Conservation (phyloP, 805 yeast genomes). For the Metschnikowia hibisci region DNA sequence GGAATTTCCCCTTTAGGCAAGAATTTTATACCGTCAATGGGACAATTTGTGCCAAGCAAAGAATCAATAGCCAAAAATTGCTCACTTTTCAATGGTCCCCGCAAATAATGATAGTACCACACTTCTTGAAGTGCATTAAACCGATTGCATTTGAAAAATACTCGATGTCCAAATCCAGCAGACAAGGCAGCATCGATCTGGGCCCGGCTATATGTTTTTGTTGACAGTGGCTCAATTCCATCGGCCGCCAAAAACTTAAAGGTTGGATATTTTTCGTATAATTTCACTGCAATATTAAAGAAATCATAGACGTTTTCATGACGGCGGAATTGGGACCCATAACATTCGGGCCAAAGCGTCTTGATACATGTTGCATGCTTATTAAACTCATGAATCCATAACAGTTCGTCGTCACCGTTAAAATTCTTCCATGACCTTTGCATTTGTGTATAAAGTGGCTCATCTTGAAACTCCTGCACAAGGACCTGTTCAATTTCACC, state of each 20-base stretch:
- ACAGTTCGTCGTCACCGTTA: slow-evolving; percentile 29
- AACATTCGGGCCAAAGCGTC: slow-evolving; percentile 36
- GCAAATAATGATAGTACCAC: slow-evolving; percentile 26
- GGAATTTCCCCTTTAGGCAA: slow-evolving; percentile 56
- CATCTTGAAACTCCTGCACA: slow-evolving; percentile 24
- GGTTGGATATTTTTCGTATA: slow-evolving; percentile 34
- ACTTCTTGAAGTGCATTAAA: slow-evolving; percentile 22
- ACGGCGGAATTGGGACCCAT: slow-evolving; percentile 19
- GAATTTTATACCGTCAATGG: slow-evolving; percentile 62
- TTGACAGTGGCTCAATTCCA: slow-evolving; percentile 36
- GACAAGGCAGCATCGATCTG: slow-evolving; percentile 33
- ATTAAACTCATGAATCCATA: slow-evolving; percentile 44
- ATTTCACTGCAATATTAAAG: slow-evolving; percentile 28
- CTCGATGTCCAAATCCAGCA: slow-evolving; percentile 29
- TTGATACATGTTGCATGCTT: slow-evolving; percentile 43
- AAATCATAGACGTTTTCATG: slow-evolving; percentile 28
- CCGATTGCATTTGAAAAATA: slow-evolving; percentile 33
- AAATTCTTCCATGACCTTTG: slow-evolving; percentile 23
- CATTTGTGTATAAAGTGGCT: slow-evolving; percentile 25
- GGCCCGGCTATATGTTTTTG: slow-evolving; percentile 28
- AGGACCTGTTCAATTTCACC: slow-evolving; percentile 25
- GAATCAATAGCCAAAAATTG: slow-evolving; percentile 56
- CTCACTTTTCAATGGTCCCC: slow-evolving; percentile 21
- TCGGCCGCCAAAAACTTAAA: slow-evolving; percentile 30
- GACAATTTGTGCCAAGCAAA: slow-evolving; percentile 58